A percentile compares a stretch with the other conserved stretches of the same genome.
phyloP scores from a whole-genome alignment of 768 basidiomycete species.

The Kwoniella sp. region DNA sequence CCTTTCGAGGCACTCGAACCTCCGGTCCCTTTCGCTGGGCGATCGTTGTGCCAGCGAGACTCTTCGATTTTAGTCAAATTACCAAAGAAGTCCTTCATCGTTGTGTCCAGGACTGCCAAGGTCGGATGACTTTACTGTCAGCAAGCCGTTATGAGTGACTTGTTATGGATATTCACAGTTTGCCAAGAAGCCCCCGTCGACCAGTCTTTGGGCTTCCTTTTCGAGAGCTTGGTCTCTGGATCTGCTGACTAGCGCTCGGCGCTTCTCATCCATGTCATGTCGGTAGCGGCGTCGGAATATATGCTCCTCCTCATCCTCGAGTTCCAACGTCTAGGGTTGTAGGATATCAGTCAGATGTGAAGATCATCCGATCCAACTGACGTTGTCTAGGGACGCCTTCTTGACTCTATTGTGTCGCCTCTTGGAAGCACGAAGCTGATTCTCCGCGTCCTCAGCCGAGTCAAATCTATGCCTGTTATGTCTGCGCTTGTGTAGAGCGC shows the following conservation, averaged over 20 bases:
- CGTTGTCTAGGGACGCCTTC: conserved; percentile 11
- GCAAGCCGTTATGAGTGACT: too few relatives aligned
- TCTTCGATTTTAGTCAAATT: conserved; percentile 14
- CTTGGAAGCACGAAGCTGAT: conserved; percentile 6
- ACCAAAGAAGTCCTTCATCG: conserved; percentile 24
- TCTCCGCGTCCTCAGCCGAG: conserved; percentile 3
- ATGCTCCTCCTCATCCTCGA: conserved; percentile 11
- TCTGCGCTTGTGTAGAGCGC: too few relatives aligned
- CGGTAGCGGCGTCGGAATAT: conserved; percentile 12
- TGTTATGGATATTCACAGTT: too few relatives aligned
- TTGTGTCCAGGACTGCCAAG: conserved; percentile 36
- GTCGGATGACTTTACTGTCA: too few relatives aligned
- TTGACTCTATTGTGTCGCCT: conserved; percentile 12
- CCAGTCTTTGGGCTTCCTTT: too few relatives aligned
- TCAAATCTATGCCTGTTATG: too few relatives aligned
- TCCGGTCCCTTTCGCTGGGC: background rate
- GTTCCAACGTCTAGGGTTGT: conserved; percentile 13
- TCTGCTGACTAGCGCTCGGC: too few relatives aligned
- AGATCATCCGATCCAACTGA: conserved; percentile 1
- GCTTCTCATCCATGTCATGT: conserved; percentile 14
- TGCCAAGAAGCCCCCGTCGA: too few relatives aligned
- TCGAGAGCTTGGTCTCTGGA: too few relatives aligned
- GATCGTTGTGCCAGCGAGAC: conserved; percentile 37
- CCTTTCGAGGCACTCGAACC: too few relatives aligned
- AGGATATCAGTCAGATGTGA: conserved; percentile 1